Evolutionary conservation across 768 basidiomycete species (phyloP).

Genomic region (Boletus rubescentipes): DNA sequence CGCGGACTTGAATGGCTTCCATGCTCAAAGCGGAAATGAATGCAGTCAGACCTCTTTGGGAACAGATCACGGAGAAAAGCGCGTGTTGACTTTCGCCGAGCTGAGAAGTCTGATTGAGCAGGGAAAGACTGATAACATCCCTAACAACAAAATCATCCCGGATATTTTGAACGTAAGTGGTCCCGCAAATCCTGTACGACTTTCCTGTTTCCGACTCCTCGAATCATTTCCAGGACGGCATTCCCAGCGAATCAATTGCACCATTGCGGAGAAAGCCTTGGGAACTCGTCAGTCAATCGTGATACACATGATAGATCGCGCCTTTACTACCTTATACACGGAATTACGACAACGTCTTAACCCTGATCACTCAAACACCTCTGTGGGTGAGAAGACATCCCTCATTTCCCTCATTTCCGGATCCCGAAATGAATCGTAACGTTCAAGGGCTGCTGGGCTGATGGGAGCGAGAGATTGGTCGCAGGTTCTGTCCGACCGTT

Average conservation of each 20-base stretch:
- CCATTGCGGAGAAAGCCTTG: slow-evolving; percentile 64
- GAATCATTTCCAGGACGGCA: slow-evolving; percentile 42
- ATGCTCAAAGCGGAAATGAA: slow-evolving; percentile 25
- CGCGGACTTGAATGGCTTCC: slow-evolving; percentile 12
- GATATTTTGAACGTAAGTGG: slow-evolving; percentile 60
- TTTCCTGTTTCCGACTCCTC: background rate
- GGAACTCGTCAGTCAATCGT: slow-evolving; percentile 40
- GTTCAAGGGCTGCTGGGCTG: slow-evolving; percentile 1
- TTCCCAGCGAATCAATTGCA: slow-evolving; percentile 56
- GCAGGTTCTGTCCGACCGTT: background rate
- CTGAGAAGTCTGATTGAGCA: slow-evolving; percentile 69
- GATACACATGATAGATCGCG: slow-evolving; percentile 18
- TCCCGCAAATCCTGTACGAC: background rate
- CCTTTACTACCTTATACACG: slow-evolving; percentile 7
- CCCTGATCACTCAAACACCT: slow-evolving; percentile 4
- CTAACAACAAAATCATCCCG: slow-evolving; percentile 74
- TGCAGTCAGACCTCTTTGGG: background rate
- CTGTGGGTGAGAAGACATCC: slow-evolving; percentile 12
- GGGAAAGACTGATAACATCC: slow-evolving; percentile 70
- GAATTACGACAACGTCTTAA: slow-evolving; percentile 16
- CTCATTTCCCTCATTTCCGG: slow-evolving; percentile 1
- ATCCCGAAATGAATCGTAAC: slow-evolving; percentile 9
- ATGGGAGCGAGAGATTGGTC: slow-evolving; percentile 7
- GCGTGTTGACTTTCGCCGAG: slow-evolving; percentile 61
- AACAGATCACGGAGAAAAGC: slow-evolving; percentile 34